These are phyloP conservation scores for Penicillium polonicum DNA, from an alignment of 2,329 filamentous ascomycete genomes.

Conservation along the genomic window DNA sequence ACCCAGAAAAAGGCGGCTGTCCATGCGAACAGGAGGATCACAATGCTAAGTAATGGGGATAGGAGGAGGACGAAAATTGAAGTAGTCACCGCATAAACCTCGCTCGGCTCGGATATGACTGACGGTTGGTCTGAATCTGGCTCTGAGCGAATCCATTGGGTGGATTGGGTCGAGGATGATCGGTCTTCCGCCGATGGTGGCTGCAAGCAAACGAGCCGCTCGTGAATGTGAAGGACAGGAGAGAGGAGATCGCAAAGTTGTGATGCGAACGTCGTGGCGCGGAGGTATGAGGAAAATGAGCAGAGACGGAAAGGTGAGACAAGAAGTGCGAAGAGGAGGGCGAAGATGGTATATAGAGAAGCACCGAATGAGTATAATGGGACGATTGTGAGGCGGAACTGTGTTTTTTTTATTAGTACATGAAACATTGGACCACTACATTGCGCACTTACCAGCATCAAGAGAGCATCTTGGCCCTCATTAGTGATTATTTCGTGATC, in stretches of 20 bases:
- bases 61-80: constrained; percentile 55
- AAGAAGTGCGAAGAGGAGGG: constrained; percentile 52
- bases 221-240: constrained; percentile 53
- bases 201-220: constrained; percentile 34
- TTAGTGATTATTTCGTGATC: constrained; percentile 29
- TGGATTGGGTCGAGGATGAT: constrained; percentile 31
- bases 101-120: constrained; percentile 28
- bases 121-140: constrained; percentile 33
- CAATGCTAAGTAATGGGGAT: constrained; percentile 57
- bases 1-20: constrained; percentile 62
- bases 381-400: constrained; percentile 56
- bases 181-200: constrained; percentile 20
- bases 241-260: constrained; percentile 55
- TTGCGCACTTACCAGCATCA: constrained; percentile 41
- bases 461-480: constrained; percentile 43
- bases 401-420: constrained; percentile 13
- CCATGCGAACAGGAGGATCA: constrained; percentile 58
- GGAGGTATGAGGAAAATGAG: constrained; percentile 43
- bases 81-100: constrained; percentile 36
- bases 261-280: constrained; percentile 47
- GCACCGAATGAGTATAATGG: constrained; percentile 56
- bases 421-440: not conserved
- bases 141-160: constrained; percentile 43
- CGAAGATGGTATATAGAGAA: constrained; percentile 54
- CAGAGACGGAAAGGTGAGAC: constrained; percentile 57